phyloP scores from a whole-genome alignment of 768 basidiomycete species.

The Rhizopogon salebrosus region DNA sequence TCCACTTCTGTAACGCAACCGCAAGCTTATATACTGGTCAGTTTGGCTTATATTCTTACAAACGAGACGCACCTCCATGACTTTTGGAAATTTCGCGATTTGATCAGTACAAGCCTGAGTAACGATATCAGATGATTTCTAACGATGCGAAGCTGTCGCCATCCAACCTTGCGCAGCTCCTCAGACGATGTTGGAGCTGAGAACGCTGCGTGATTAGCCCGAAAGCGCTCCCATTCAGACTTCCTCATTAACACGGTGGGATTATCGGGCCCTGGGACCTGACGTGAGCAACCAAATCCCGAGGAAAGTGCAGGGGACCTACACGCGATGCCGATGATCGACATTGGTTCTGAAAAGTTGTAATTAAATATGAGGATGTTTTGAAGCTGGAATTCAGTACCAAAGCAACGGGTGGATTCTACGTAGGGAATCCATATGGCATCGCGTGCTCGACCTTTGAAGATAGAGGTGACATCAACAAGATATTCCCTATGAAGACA shows the following conservation, averaged over 20 bases:
- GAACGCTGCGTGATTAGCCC: constrained; percentile 1
- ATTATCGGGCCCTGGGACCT: constrained; percentile 17
- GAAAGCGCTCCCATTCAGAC: constrained; percentile 10
- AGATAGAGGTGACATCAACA: neutral
- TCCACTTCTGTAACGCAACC: constrained; percentile 23
- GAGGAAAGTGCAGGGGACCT: neutral
- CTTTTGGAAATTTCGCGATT: constrained; percentile 4
- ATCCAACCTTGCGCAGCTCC: neutral
- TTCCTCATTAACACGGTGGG: constrained; percentile 11
- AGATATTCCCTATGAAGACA: constrained; percentile 9
- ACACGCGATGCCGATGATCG: constrained; percentile 4
- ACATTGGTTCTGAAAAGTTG: neutral
- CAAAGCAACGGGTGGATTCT: constrained; percentile 16
- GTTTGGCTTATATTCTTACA: neutral
- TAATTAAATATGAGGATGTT: neutral
- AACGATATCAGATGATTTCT: neutral
- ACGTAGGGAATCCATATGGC: constrained; percentile 17
- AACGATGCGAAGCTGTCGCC: neutral
- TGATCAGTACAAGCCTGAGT: constrained; percentile 3
- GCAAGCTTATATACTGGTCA: constrained; percentile 15
- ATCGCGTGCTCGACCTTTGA: neutral
- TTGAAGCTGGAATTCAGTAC: constrained; percentile 5
- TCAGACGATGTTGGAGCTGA: neutral
- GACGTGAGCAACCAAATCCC: neutral
- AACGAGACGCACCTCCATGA: constrained; percentile 8